Percentiles rank a stretch among this genome's conserved stretches.
phyloP scores from a whole-genome alignment of 805 yeast species.

The Komagataella populi region DNA sequence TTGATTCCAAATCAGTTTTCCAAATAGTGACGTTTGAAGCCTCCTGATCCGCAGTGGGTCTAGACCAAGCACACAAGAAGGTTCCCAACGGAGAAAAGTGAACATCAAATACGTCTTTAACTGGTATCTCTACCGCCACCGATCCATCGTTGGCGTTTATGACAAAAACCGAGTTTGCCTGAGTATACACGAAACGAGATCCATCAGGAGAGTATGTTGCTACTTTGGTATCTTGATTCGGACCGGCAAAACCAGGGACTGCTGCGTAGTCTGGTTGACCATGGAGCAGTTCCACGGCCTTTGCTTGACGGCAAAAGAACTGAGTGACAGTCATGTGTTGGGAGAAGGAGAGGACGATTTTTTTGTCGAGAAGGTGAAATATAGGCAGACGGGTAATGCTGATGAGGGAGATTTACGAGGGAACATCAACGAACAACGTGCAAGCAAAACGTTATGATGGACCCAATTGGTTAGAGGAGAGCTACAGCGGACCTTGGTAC shows the following conservation, averaged over 20 bases:
- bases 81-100: slow-evolving; percentile 84
- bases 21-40: slow-evolving; percentile 75
- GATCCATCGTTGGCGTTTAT: slow-evolving; percentile 41
- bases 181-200: slow-evolving; percentile 55
- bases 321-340: background rate
- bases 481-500: too few relatives aligned
- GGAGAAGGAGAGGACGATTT: background rate
- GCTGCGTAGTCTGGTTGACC: slow-evolving; percentile 26
- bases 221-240: slow-evolving; percentile 37
- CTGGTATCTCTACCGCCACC: slow-evolving; percentile 31
- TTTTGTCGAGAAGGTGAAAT: background rate
- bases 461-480: too few relatives aligned
- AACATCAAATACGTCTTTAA: slow-evolving; percentile 65
- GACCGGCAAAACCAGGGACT: slow-evolving; percentile 16
- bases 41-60: slow-evolving; percentile 65
- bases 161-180: slow-evolving; percentile 44
- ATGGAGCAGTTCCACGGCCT: slow-evolving; percentile 35
- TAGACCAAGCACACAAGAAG: slow-evolving; percentile 79
- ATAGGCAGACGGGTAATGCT: background rate
- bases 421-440: background rate
- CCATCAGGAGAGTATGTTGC: slow-evolving; percentile 63
- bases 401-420: background rate
- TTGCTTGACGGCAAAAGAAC: slow-evolving; percentile 34
- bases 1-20: slow-evolving; percentile 25
- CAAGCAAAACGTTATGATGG: too few relatives aligned